Conservation (phyloP, 2,329 filamentous ascomycete species). For the Metarhizium album region DNA sequence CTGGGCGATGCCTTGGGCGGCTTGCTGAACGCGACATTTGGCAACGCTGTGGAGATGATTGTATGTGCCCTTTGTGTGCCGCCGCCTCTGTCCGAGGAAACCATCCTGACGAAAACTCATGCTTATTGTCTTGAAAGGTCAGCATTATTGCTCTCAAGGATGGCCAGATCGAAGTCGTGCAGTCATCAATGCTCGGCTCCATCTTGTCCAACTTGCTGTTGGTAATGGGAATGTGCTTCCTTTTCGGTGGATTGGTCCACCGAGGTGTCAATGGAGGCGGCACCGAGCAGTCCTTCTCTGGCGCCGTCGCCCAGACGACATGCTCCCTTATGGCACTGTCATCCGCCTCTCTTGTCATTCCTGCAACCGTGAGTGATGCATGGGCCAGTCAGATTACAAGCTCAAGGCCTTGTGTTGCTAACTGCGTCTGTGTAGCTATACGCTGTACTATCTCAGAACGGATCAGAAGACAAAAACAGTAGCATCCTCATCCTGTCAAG, state of each 20-base stretch:
- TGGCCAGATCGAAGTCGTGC: constrained; percentile 88
- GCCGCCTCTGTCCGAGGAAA: neutral
- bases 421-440: constrained; percentile 41
- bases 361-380: constrained; percentile 44
- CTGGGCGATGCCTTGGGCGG: constrained; percentile 66
- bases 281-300: constrained; percentile 62
- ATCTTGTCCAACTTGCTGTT: constrained; percentile 91
- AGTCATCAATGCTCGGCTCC: constrained; percentile 92
- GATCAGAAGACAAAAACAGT: constrained; percentile 28
- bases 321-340: constrained; percentile 66
- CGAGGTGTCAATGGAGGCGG: constrained; percentile 43
- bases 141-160: constrained; percentile 83
- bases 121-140: constrained; percentile 44
- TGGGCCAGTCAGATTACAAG: too few species aligned
- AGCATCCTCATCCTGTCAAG: constrained; percentile 64
- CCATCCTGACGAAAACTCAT: neutral
- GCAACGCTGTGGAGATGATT: constrained; percentile 71
- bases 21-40: constrained; percentile 65
- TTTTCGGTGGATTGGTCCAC: constrained; percentile 61
- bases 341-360: constrained; percentile 68
- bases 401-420: neutral
- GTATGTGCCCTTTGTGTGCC: constrained; percentile 30
- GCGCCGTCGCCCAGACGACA: constrained; percentile 67
- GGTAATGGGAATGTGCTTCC: constrained; percentile 72
- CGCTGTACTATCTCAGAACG: constrained; percentile 43